Base-by-base conservation (phyloP, 352 stramenopile genomes). In the Elongisporangium prolatum region DNA sequence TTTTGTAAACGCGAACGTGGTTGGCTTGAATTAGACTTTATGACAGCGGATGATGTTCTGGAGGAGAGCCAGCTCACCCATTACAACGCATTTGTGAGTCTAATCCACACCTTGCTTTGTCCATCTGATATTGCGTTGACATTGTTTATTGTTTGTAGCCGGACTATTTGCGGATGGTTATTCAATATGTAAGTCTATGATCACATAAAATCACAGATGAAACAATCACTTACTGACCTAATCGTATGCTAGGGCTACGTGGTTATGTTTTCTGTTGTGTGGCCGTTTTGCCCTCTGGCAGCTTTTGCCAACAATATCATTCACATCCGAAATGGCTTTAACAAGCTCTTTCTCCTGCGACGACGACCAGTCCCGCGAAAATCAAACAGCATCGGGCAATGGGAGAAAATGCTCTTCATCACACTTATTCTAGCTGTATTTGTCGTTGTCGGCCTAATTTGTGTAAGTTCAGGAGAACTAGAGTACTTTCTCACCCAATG, bases 181-280 rank as follows among this genome's bases (percentile, higher is more conserved):
- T 94, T 57, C 85, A 94, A 89, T 94, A 91, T 44, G 84, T 94
- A 68, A 21, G 74, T 61, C 24, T 37, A 18, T 9, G 3, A n/a
- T n/a, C n/a, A n/a, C n/a, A n/a, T n/a, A n/a, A n/a, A n/a, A n/a
- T n/a, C n/a, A n/a, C n/a, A n/a, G n/a, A n/a, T n/a, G n/a, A n/a
- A n/a, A n/a, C n/a, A n/a, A n/a, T n/a, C n/a, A n/a, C n/a, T n/a
- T n/a, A n/a, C n/a, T n/a, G n/a, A n/a, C n/a, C n/a, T n/a, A n/a
- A n/a, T n/a, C n/a, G n/a, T 21, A 5, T 17, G 28, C 9, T 59
- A 94, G 84, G 85, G 85, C 69, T 94, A 91, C 48, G 80, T 94
- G 18, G 85, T 94, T 21, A 95, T 95, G 85, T 93, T 95, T 65
- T 95, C 85, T 1, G 80, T 91, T 21, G 81, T 95, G 40, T 95